Base-by-base conservation (phyloP, 768 basidiomycete species). In the Vararia minispora region DNA sequence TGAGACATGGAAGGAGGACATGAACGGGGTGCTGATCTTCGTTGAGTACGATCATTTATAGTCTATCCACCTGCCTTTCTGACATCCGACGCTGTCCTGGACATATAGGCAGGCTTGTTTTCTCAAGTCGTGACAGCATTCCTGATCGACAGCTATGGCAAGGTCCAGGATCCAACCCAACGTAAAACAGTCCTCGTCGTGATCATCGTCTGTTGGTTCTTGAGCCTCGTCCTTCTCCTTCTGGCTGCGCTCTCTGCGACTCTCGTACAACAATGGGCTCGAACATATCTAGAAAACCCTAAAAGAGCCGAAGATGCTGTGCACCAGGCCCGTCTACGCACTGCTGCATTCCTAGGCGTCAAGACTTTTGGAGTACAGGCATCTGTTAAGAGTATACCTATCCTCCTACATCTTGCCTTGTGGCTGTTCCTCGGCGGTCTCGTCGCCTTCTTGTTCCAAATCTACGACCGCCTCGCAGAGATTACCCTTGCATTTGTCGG, bases 371-470 rank as follows among this genome's bases (percentile, higher is more conserved):
- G 36, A 7, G 34, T 46, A 23, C 24, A 33, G 5, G 28, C 31
- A 18, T 31, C 37, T 4, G 28, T 46, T 8, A 22, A 35, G 9
- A 30, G 26, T 14, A 39, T 49, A 5, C 42, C 45, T 9, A 12
- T 40, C 5, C 35, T 49, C 6, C 38, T 43, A 13, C 42, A 43
- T 24, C 20, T 47, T 12, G 35, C 45, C 0, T 38, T 46, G 11
- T 38, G 43, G 39, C 39, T 47, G 4, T 47, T 49, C 42, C 28
- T 49, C 31, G 26, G 28, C 14, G 47, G 47, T 3, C 35, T 49
- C 24, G 16, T 43, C 21, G 41, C 32, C 9, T 49, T 46, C 39
- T 23, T 47, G 6, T 47, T 42, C 38, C 39, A 38, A 1, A 43
- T 49, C 27, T 24, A 47, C 11, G n/a, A 24, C 20, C 21, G 34